Conservation (phyloP, 2,329 filamentous ascomycete species). For the Cryoendolithus antarcticus region DNA sequence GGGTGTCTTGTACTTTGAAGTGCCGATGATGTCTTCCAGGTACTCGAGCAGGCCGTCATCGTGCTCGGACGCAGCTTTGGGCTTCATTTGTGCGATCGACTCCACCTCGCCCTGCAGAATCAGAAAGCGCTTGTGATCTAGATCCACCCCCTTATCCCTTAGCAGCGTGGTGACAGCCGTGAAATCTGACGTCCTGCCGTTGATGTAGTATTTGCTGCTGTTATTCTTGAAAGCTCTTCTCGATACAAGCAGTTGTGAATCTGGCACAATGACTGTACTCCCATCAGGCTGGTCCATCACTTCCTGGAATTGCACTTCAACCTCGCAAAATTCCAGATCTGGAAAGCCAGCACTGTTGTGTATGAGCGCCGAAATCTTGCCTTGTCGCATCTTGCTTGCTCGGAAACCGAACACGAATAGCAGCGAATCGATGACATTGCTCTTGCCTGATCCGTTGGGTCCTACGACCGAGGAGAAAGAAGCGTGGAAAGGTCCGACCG, state of each 20-base stretch:
- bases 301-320: constrained; percentile 92
- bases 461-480: constrained; percentile 98
- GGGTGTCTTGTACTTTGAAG: constrained; percentile 92
- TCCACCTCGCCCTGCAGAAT: constrained; percentile 97
- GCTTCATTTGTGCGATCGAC: constrained; percentile 98
- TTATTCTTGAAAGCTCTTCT: constrained; percentile 96
- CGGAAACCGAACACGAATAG: constrained; percentile 97
- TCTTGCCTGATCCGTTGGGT: constrained; percentile 95
- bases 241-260: constrained; percentile 78
- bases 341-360: constrained; percentile 88
- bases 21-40: constrained; percentile 95
- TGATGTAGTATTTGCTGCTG: constrained; percentile 95
- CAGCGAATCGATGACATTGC: constrained; percentile 95
- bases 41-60: constrained; percentile 95
- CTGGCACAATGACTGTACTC: constrained; percentile 61
- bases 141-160: constrained; percentile 76
- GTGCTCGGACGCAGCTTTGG: constrained; percentile 88
- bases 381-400: constrained; percentile 97
- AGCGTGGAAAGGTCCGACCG: constrained; percentile 90
- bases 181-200: constrained; percentile 79
- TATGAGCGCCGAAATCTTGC: constrained; percentile 93
- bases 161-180: constrained; percentile 81
- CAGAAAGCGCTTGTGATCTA: constrained; percentile 95
- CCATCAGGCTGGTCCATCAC: constrained; percentile 78
- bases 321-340: constrained; percentile 81